phyloP scores from a whole-genome alignment of 2,329 filamentous ascomycete genomes.

The Alternaria solani region DNA sequence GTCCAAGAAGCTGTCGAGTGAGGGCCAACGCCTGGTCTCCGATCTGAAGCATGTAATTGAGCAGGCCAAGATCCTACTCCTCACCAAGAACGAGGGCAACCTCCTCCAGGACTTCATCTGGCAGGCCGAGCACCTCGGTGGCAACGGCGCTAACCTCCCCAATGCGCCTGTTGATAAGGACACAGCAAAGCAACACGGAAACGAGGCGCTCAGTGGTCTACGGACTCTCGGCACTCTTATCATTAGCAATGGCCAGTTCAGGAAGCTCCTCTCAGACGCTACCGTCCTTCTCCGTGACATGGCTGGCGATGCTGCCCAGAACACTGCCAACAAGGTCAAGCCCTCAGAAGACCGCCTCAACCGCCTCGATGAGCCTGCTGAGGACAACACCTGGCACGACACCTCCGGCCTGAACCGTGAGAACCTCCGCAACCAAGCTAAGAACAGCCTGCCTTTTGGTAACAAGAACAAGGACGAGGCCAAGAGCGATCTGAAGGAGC shows the following conservation, averaged over 20 bases:
- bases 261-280: conserved; percentile 85
- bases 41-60: conserved; percentile 83
- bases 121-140: conserved; percentile 80
- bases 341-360: conserved; percentile 78
- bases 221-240: conserved; percentile 87
- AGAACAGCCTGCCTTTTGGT: conserved; percentile 63
- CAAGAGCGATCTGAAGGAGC: conserved; percentile 54
- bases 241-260: conserved; percentile 95
- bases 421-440: conserved; percentile 72
- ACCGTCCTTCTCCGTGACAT: conserved; percentile 86
- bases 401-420: conserved; percentile 77
- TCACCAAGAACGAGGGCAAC: conserved; percentile 95
- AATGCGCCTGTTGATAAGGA: conserved; percentile 76
- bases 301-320: conserved; percentile 85
- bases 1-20: conserved; percentile 77
- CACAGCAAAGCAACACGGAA: conserved; percentile 79
- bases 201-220: conserved; percentile 83
- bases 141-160: conserved; percentile 68
- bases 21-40: conserved; percentile 79
- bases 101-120: conserved; percentile 96
- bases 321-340: conserved; percentile 76
- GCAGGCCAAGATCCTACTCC: conserved; percentile 81
- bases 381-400: conserved; percentile 94
- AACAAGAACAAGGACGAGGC: conserved; percentile 68
- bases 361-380: conserved; percentile 82